phyloP scores from a whole-genome alignment of 192 early-diverging fungal species.

The Diversispora eburnea region DNA sequence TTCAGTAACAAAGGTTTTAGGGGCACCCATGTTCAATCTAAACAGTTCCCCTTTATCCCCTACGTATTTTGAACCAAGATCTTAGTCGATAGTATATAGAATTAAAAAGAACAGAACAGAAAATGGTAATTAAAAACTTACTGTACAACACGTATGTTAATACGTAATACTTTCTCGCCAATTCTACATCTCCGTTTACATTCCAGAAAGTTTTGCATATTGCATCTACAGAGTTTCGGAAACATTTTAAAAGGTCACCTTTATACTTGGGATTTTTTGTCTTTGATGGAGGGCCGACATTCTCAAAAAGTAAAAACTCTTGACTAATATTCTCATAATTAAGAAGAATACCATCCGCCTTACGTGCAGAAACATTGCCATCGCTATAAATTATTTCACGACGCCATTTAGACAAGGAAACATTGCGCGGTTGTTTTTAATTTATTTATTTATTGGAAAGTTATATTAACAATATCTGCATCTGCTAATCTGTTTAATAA shows the following conservation, averaged over 20 bases:
- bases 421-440: too few relatives aligned
- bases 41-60: neutral
- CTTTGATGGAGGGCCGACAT: neutral
- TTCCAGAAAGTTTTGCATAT: conserved; percentile 4
- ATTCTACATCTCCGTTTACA: neutral
- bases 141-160: neutral
- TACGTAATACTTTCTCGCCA: neutral
- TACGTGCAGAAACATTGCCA: neutral
- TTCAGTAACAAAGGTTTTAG: conserved; percentile 3
- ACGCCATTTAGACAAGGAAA: conserved; percentile 6
- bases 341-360: conserved; percentile 20
- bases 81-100: neutral
- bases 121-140: neutral
- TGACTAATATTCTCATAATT: conserved; percentile 7
- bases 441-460: too few relatives aligned
- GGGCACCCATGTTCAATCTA: conserved; percentile 2
- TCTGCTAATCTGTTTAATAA: too few relatives aligned
- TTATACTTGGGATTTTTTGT: neutral
- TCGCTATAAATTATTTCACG: neutral
- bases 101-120: neutral
- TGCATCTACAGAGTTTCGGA: conserved; percentile 1
- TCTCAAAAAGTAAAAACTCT: conserved; percentile 12
- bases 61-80: neutral
- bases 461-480: too few relatives aligned
- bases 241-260: conserved; percentile 2